A percentile compares a stretch with the other conserved stretches of the same genome.
These are phyloP conservation scores for Cucurbita moschata DNA, from an alignment of 306 rosid genomes.

Conservation along the genomic window DNA sequence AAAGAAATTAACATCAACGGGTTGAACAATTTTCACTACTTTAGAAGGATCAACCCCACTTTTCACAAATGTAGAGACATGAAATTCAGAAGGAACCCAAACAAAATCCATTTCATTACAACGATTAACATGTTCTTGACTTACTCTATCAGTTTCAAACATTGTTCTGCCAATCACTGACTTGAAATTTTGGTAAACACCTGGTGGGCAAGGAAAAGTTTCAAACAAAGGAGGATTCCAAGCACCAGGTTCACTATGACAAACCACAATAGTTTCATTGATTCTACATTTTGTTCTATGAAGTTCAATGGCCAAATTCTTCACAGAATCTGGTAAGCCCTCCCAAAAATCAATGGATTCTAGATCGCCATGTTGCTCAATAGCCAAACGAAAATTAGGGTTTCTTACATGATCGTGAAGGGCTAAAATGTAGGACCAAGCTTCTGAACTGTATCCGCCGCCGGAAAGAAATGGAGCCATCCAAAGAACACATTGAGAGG, in stretches of 20 bases:
- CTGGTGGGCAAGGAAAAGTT: conserved; percentile 67
- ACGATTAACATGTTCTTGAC: conserved; percentile 33
- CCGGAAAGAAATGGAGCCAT: conserved; percentile 87
- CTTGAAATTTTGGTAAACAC: conserved; percentile 40
- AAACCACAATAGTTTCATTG: conserved; percentile 56
- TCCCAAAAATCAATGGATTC: conserved; percentile 60
- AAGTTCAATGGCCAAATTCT: conserved; percentile 40
- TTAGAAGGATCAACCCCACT: conserved; percentile 75
- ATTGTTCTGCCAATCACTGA: conserved; percentile 69
- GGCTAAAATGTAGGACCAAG: conserved; percentile 65
- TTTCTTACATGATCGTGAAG: conserved; percentile 26
- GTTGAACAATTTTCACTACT: conserved; percentile 71
- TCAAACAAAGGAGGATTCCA: conserved; percentile 73
- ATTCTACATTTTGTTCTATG: conserved; percentile 33
- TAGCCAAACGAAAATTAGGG: conserved; percentile 37
- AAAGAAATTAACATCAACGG: conserved; percentile 73
- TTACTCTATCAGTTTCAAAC: conserved; percentile 74
- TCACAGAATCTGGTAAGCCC: conserved; percentile 37
- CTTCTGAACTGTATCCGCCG: conserved; percentile 83
- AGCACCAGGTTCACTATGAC: conserved; percentile 87
- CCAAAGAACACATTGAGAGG: conserved; percentile 52
- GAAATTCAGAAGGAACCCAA: conserved; percentile 85
- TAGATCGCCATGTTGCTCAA: conserved; percentile 61
- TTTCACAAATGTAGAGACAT: conserved; percentile 36
- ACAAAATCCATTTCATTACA: conserved; percentile 62